A percentile compares a stretch with the other conserved stretches of the same genome.
Evolutionary conservation across 2,329 filamentous ascomycete genomes (phyloP).

Genomic region (Scedosporium aurantiacum): DNA sequence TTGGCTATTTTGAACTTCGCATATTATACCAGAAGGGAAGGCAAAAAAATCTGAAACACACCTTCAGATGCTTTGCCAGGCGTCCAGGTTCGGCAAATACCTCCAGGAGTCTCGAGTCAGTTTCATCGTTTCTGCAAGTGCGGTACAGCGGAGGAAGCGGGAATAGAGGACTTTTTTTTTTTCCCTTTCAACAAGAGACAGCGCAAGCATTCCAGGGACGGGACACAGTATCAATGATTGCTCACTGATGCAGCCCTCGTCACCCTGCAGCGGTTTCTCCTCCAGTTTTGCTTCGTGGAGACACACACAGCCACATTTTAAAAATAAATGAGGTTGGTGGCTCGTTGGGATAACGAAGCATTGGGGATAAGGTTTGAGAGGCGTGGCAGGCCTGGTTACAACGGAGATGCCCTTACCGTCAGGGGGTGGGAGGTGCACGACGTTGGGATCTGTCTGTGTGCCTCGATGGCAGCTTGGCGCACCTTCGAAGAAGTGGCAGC

Average conservation of each 20-base stretch:
- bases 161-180: neutral
- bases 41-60: conserved; percentile 5
- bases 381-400: neutral
- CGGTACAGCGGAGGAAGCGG: neutral
- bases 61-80: neutral
- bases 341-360: neutral
- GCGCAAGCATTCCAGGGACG: neutral
- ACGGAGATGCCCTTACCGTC: too few species aligned
- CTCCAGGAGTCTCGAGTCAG: conserved; percentile 3
- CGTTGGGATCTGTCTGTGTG: too few species aligned
- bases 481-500: too few species aligned
- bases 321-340: neutral
- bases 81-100: neutral
- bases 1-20: neutral
- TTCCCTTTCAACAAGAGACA: neutral
- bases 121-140: conserved; percentile 2
- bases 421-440: too few species aligned
- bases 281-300: neutral
- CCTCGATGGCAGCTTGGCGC: too few species aligned
- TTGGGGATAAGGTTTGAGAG: neutral
- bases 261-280: neutral
- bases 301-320: neutral
- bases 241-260: neutral
- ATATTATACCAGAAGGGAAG: neutral
- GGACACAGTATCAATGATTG: too few species aligned